phyloP scores from a whole-genome alignment of 108 stramenopile genomes.

The Conticribra weissflogii region DNA sequence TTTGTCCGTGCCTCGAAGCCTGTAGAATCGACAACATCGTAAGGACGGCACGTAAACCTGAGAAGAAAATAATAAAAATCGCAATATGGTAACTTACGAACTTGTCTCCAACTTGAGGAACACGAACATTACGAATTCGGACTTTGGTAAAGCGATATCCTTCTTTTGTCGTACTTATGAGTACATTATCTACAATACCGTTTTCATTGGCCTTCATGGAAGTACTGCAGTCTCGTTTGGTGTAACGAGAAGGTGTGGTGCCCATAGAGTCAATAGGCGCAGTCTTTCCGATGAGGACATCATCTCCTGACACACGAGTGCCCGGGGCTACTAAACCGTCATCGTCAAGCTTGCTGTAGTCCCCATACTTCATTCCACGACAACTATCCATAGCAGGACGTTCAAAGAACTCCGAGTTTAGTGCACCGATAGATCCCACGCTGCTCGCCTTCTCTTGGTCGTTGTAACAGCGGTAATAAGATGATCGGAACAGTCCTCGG shows the following conservation, averaged over 20 bases:
- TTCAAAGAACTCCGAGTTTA: constrained; percentile 92
- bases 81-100: constrained; percentile 52
- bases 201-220: constrained; percentile 97
- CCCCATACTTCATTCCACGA: constrained; percentile 92
- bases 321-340: constrained; percentile 97
- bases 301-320: constrained; percentile 94
- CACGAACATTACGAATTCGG: constrained; percentile 96
- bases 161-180: constrained; percentile 88
- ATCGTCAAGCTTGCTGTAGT: constrained; percentile 97
- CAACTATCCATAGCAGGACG: constrained; percentile 83
- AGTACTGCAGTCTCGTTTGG: constrained; percentile 94
- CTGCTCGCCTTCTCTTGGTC: constrained; percentile 90
- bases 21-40: constrained; percentile 46
- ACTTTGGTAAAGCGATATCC: constrained; percentile 94
- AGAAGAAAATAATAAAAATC: not conserved
- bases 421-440: constrained; percentile 76
- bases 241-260: constrained; percentile 84
- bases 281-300: constrained; percentile 98
- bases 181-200: constrained; percentile 96
- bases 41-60: constrained; percentile 6
- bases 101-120: constrained; percentile 96
- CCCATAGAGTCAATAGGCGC: constrained; percentile 75
- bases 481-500: constrained; percentile 97
- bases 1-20: constrained; percentile 99
- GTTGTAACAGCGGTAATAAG: constrained; percentile 94